Evolutionary conservation across 2,329 filamentous ascomycete genomes (phyloP).

Genomic region (Helotiales sp.): DNA sequence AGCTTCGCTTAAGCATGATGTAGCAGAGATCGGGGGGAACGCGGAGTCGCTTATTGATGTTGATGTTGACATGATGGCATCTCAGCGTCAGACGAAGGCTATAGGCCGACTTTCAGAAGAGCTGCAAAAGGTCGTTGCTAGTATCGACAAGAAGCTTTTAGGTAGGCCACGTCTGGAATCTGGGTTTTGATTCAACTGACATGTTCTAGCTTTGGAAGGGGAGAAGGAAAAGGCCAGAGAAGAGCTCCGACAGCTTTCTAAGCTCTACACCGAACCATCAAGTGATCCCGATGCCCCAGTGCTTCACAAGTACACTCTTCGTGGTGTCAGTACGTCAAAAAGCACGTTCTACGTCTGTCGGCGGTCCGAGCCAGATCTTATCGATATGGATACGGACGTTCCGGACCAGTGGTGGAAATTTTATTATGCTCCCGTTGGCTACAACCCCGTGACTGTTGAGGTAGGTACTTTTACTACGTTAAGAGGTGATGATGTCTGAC

Average conservation of each 20-base stretch:
- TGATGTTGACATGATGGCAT: constrained; percentile 22
- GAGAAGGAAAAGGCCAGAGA: constrained; percentile 40
- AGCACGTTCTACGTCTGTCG: constrained; percentile 58
- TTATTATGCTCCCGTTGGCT: constrained; percentile 48
- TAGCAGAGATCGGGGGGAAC: constrained; percentile 29
- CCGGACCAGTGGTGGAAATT: constrained; percentile 61
- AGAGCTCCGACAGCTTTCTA: constrained; percentile 46
- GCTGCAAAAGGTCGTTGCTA: constrained; percentile 38
- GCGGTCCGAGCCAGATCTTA: constrained; percentile 48
- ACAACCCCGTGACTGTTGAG: constrained; percentile 54
- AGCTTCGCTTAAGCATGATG: constrained; percentile 41
- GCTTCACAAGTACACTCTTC: constrained; percentile 52
- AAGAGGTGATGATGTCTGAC: not conserved
- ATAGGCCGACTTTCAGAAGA: constrained; percentile 36
- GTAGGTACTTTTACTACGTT: constrained; percentile 44
- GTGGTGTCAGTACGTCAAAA: constrained; percentile 55
- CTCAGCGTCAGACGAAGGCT: constrained; percentile 18
- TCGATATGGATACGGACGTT: constrained; percentile 47
- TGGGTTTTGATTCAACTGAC: constrained; percentile 28
- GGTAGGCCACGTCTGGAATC: constrained; percentile 27
- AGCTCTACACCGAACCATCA: constrained; percentile 45
- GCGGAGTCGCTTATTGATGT: constrained; percentile 19
- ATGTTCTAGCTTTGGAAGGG: constrained; percentile 35
- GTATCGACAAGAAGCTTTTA: constrained; percentile 43
- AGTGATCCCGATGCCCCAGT: constrained; percentile 32